A percentile compares a stretch with the other conserved stretches of the same genome.
Evolutionary conservation across 2,329 filamentous ascomycete genomes (phyloP).

Genomic region (Trichophyton schoenleinii): DNA sequence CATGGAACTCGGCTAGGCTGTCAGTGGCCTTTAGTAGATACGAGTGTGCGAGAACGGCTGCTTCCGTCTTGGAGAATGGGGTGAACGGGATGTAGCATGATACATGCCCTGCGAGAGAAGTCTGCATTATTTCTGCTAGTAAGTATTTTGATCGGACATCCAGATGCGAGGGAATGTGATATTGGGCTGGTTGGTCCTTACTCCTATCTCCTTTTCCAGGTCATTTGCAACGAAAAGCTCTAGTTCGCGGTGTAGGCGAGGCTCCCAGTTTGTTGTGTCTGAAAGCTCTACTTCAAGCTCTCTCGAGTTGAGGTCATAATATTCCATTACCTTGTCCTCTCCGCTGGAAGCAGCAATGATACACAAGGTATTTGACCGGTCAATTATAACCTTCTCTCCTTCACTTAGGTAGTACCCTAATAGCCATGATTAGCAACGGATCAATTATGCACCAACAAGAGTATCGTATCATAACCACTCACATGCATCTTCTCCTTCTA

Average conservation of each 20-base stretch:
- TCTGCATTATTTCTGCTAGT: conserved; percentile 8
- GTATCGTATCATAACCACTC: not conserved
- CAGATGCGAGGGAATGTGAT: not conserved
- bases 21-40: conserved; percentile 24
- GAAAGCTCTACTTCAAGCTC: not conserved
- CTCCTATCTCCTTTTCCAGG: not conserved
- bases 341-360: not conserved
- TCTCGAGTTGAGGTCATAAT: not conserved
- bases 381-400: not conserved
- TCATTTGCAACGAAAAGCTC: not conserved
- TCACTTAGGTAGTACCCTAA: not conserved
- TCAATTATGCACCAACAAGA: no score
- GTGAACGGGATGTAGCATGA: conserved; percentile 33
- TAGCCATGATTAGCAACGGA: not conserved
- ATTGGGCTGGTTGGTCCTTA: not conserved
- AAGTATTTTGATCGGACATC: not conserved
- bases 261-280: not conserved
- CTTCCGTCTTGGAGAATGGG: conserved; percentile 30
- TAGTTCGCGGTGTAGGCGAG: not conserved
- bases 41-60: conserved; percentile 34
- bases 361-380: not conserved
- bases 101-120: conserved; percentile 26
- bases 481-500: conserved; percentile 19
- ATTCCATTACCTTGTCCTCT: not conserved
- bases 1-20: not conserved